Conservation (phyloP, 2,329 filamentous ascomycete genomes). For the Emmonsiellopsis sp. region DNA sequence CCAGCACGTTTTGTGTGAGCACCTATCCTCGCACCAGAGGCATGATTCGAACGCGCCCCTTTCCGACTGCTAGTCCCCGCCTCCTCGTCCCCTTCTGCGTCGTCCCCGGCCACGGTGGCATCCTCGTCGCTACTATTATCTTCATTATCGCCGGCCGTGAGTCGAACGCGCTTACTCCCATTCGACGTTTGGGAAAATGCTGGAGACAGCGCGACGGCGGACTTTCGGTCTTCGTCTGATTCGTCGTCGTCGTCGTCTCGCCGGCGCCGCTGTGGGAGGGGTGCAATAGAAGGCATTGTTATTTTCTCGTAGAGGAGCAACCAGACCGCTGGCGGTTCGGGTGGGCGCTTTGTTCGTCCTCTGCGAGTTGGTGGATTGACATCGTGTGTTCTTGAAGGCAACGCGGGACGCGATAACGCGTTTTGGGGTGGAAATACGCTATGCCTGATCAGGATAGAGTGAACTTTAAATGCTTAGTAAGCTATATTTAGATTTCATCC, state of each 20-base stretch:
- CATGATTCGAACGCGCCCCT: background rate
- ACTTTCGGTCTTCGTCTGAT: background rate
- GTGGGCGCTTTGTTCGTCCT: background rate
- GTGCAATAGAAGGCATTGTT: conserved; percentile 20
- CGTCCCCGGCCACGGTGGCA: background rate
- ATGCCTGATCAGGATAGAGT: too few relatives aligned
- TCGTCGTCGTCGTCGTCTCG: conserved; percentile 19
- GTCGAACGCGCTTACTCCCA: conserved; percentile 25
- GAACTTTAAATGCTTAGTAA: too few relatives aligned
- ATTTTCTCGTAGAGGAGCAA: background rate
- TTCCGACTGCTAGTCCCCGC: background rate
- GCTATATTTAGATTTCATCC: too few relatives aligned
- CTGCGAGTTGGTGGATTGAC: background rate
- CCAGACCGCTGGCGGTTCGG: background rate
- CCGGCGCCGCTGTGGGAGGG: conserved; percentile 20
- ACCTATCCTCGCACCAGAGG: background rate
- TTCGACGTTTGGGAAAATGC: conserved; percentile 18
- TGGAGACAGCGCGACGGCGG: conserved; percentile 8
- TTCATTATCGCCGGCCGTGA: conserved; percentile 9
- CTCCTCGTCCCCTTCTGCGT: background rate
- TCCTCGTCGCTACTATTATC: background rate
- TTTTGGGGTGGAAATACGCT: too few relatives aligned
- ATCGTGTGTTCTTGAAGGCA: too few relatives aligned
- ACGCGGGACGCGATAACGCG: too few relatives aligned
- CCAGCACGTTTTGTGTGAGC: background rate